Evolutionary conservation across 2,329 filamentous ascomycete genomes (phyloP).

Genomic region (Coniella lustricola): DNA sequence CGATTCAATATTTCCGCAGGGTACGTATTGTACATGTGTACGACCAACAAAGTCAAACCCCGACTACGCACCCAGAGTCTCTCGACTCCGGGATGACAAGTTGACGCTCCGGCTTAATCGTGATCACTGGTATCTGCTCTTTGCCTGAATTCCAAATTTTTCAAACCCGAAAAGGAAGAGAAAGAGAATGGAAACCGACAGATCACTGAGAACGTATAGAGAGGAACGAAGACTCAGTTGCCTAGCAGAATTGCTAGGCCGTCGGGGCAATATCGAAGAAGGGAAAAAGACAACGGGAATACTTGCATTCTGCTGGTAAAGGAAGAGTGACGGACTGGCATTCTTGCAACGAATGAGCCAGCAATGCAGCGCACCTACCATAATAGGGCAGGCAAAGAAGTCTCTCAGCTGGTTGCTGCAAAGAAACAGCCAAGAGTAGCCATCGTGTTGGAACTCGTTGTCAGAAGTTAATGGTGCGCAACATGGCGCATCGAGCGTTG

Average conservation of each 20-base stretch:
- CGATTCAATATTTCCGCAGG: not conserved
- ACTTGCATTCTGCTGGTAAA: too few species aligned
- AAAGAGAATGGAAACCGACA: slow-evolving; percentile 47
- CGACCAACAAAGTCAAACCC: slow-evolving; percentile 93
- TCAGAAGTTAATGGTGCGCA: too few species aligned
- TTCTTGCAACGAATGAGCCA: too few species aligned
- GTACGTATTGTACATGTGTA: slow-evolving; percentile 44
- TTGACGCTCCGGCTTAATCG: slow-evolving; percentile 99
- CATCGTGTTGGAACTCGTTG: too few species aligned
- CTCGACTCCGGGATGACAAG: slow-evolving; percentile 69
- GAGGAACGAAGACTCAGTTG: slow-evolving; percentile 53
- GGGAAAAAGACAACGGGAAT: too few species aligned
- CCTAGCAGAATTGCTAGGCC: slow-evolving; percentile 45
- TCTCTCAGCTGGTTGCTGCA: too few species aligned
- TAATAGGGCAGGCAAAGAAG: too few species aligned
- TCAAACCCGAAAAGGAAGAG: too few species aligned
- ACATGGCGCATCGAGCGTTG: too few species aligned
- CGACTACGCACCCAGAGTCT: slow-evolving; percentile 79
- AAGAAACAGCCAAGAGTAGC: too few species aligned
- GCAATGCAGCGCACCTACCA: too few species aligned
- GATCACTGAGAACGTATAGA: slow-evolving; percentile 74
- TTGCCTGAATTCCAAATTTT: slow-evolving; percentile 49
- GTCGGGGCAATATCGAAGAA: slow-evolving; percentile 39
- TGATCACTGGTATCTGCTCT: slow-evolving; percentile 64
- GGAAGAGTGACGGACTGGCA: too few species aligned